Conservation (phyloP, 1,284 basidiomycete genomes). For the Mycosarcoma mackinlayi region DNA sequence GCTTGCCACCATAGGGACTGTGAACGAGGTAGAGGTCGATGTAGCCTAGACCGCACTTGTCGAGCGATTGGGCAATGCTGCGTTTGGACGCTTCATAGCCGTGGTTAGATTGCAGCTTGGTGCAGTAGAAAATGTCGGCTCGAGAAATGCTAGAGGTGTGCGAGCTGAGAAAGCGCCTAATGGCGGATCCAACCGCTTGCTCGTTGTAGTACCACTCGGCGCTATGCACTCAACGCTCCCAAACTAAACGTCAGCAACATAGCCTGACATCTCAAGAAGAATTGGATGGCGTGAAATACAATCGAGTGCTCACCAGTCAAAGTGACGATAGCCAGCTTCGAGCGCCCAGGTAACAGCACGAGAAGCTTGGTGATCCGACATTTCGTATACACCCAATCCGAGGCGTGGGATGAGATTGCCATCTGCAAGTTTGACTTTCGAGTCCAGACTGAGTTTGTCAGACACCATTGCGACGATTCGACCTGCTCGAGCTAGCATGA, state of each 20-base stretch:
- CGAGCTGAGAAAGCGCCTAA: slow-evolving; percentile 11
- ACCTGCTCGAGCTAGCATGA: neutral
- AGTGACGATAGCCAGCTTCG: slow-evolving; percentile 31
- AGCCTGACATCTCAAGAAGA: no score
- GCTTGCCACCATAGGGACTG: slow-evolving; percentile 56
- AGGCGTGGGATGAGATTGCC: slow-evolving; percentile 24
- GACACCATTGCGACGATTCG: slow-evolving; percentile 4
- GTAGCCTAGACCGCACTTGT: slow-evolving; percentile 41
- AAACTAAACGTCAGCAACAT: no score
- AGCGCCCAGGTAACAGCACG: slow-evolving; percentile 36
- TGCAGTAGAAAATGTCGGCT: slow-evolving; percentile 26
- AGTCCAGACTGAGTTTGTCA: slow-evolving; percentile 13
- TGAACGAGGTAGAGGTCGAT: slow-evolving; percentile 64
- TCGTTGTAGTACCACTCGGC: slow-evolving; percentile 44
- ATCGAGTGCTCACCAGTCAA: slow-evolving; percentile 38
- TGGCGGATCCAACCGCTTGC: slow-evolving; percentile 17
- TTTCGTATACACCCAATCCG: slow-evolving; percentile 31
- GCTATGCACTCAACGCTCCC: no score
- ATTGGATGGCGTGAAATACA: no score
- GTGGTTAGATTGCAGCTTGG: slow-evolving; percentile 36
- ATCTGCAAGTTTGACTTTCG: slow-evolving; percentile 19
- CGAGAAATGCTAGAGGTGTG: slow-evolving; percentile 11
- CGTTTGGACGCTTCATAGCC: slow-evolving; percentile 35
- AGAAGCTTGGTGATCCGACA: slow-evolving; percentile 25
- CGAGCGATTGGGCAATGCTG: slow-evolving; percentile 37